Evolutionary conservation across 768 basidiomycete species (phyloP), one percentile per base, ranked within the genome.

Genomic region (Termitomyces sp.): DNA sequence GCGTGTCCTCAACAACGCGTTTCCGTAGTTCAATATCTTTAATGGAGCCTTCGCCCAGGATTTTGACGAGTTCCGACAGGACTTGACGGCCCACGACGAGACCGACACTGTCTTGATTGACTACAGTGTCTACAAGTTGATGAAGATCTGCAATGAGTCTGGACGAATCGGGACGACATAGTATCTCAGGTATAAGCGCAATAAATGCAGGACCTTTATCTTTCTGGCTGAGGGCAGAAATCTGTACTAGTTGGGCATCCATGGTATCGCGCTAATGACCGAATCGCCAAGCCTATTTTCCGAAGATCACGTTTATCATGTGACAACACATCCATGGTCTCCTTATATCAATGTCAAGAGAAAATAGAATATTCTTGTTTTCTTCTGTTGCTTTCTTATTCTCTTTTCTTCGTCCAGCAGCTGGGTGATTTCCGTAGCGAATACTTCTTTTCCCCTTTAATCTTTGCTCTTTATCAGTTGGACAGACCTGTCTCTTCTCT

Each of bases 21-120:
- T 90, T 90, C 63, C 82, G 81, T 16, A 83, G 65, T 10, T 85
- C 84, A 14, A 74, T 64, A 63, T 83, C 73, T 44, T 79, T 72
- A 63, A 88, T 75, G 2, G 66, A 69, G 30, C 81, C 82, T 39
- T 83, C 81, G 23, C 76, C 78, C 32, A 94, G 75, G 52, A 76
- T 73, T 68, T 80, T 85, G 60, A 94, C 90, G 46, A 94, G 84
- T 65, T 94, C 91, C 16, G 89, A 84, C 19, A 98, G 76, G 28
- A 95, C 87, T 64, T 93, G 89, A 63, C 95, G 81, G 25, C 89
- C 92, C 32, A 95, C 88, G 52, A 98, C 93, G 62, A 94, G 83
- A 45, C 91, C 89, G 49, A 87, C 83, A 58, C 74, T 78, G 62
- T 93, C 91, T 59, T 91, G 86, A 67, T 90, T 89, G 58, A 92